A percentile compares a stretch with the other conserved stretches of the same genome.
Conservation (phyloP, 2,329 filamentous ascomycete species). For the Diaporthe aspalathi region DNA sequence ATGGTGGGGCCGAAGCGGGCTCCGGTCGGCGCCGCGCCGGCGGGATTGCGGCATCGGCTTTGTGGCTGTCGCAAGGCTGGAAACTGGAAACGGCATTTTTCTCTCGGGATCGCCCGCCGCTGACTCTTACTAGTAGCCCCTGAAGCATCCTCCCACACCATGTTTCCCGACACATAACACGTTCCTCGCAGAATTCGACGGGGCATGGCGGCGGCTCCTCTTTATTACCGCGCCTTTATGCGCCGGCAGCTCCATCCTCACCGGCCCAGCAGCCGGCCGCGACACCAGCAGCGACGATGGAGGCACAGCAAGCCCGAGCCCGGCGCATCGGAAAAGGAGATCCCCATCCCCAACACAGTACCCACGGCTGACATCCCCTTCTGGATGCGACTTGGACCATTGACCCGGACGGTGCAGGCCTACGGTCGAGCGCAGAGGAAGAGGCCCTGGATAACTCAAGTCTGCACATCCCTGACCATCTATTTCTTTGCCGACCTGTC, state of each 20-base stretch:
- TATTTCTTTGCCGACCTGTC: slow-evolving; percentile 83
- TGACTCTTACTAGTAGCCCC: neutral
- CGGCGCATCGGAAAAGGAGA: slow-evolving; percentile 42
- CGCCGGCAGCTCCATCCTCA: slow-evolving; percentile 46
- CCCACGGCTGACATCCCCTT: slow-evolving; percentile 53
- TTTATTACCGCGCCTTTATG: slow-evolving; percentile 43
- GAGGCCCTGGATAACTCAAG: slow-evolving; percentile 82
- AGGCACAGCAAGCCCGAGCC: slow-evolving; percentile 43
- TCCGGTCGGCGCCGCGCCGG: slow-evolving; percentile 11
- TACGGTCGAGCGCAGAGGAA: slow-evolving; percentile 79
- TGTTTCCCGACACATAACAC: neutral
- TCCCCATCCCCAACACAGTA: slow-evolving; percentile 57
- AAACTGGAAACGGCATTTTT: neutral
- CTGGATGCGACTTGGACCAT: slow-evolving; percentile 68
- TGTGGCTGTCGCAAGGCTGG: slow-evolving; percentile 26
- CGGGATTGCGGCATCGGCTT: slow-evolving; percentile 33
- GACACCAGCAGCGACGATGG: slow-evolving; percentile 46
- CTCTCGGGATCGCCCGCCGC: neutral
- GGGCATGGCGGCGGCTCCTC: slow-evolving; percentile 42
- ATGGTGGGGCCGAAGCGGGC: slow-evolving; percentile 15
- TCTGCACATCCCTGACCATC: slow-evolving; percentile 79
- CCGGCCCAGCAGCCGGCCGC: slow-evolving; percentile 37
- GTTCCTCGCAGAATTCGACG: neutral
- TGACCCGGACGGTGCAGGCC: slow-evolving; percentile 63
- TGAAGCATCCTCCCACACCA: neutral